Conservation (phyloP, 1,284 basidiomycete species). For the Caloboletus firmus region DNA sequence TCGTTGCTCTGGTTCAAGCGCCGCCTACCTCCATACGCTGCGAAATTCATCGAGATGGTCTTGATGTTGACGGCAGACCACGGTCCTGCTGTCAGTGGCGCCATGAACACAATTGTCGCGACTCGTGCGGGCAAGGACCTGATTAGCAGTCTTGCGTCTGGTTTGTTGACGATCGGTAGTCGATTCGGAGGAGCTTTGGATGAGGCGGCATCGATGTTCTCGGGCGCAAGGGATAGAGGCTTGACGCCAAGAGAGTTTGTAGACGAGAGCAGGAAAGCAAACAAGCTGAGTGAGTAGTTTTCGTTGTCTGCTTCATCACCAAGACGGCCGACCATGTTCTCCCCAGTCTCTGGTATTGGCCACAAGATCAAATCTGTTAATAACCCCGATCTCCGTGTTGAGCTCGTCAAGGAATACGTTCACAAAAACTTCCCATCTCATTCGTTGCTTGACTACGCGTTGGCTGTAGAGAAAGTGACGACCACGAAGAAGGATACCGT, state of each 20-base stretch:
- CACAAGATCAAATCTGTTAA: constrained; percentile 99
- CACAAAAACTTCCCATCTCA: constrained; percentile 94
- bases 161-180: constrained; percentile 96
- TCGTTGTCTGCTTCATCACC: neutral
- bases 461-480: constrained; percentile 97
- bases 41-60: constrained; percentile 99
- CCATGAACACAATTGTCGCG: constrained; percentile 99
- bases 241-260: constrained; percentile 97
- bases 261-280: constrained; percentile 91
- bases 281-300: constrained; percentile 80
- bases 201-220: constrained; percentile 96
- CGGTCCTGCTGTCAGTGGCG: constrained; percentile 94
- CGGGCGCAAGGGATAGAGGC: constrained; percentile 85
- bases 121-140: constrained; percentile 98
- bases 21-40: constrained; percentile 79
- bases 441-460: constrained; percentile 94
- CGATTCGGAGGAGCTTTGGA: constrained; percentile 99
- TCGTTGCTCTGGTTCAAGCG: constrained; percentile 98
- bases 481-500: constrained; percentile 97
- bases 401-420: constrained; percentile 98
- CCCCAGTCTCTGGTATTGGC: constrained; percentile 90
- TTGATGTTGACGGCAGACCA: constrained; percentile 99
- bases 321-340: neutral
- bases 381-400: constrained; percentile 95
- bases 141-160: constrained; percentile 94